A percentile compares a stretch with the other conserved stretches of the same genome.
Evolutionary conservation across 139 green algal genomes (phyloP).

Genomic region (Pycnococcus provasolii): DNA sequence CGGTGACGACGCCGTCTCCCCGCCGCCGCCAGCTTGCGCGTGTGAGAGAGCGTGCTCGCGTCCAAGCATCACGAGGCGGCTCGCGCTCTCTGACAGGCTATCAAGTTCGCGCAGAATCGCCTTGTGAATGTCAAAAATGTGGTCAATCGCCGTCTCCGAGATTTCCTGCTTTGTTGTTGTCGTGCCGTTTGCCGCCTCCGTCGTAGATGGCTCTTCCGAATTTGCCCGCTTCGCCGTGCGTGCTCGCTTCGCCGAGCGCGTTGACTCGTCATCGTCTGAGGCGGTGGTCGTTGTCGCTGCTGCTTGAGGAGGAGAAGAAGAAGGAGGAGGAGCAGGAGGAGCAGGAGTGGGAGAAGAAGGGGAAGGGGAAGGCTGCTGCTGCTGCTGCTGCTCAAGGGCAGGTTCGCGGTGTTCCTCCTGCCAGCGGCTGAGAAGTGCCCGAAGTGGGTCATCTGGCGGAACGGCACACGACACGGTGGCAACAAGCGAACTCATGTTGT

Average conservation of each 20-base stretch:
- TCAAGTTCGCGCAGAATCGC: slow-evolving; percentile 64
- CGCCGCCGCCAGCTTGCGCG: slow-evolving; percentile 2
- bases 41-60: neutral
- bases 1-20: neutral
- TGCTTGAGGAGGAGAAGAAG: no score
- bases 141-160: slow-evolving; percentile 61
- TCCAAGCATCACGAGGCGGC: slow-evolving; percentile 8
- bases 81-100: slow-evolving; percentile 62
- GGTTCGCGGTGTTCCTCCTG: slow-evolving; percentile 56
- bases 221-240: neutral
- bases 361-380: neutral
- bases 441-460: no score
- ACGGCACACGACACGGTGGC: no score
- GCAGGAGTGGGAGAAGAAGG: no score
- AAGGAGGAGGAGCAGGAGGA: no score
- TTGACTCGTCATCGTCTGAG: neutral
- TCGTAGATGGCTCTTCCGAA: neutral
- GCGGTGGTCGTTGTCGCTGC: neutral
- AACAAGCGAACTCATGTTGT: no score
- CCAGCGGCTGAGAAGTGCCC: no score
- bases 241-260: neutral
- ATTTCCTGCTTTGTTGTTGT: no score
- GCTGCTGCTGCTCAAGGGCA: slow-evolving; percentile 24
- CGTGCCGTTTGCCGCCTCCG: no score
- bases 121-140: slow-evolving; percentile 92